phyloP scores from a whole-genome alignment of 352 stramenopile genomes.

The Phytophthora brassicae region DNA sequence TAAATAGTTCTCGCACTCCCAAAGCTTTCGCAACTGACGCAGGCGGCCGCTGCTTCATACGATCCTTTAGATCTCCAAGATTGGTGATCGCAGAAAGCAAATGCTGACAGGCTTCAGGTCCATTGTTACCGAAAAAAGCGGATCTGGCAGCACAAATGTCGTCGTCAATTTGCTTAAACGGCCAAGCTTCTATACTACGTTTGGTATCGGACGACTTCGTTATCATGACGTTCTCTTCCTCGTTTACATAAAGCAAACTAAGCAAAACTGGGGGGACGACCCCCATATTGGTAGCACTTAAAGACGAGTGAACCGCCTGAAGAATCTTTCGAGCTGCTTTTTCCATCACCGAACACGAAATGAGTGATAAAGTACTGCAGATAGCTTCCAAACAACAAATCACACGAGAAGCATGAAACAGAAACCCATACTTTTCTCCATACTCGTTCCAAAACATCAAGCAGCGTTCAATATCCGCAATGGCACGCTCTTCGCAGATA shows the following conservation, averaged over 20 bases:
- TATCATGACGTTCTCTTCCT: background rate
- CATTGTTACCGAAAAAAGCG: conserved; percentile 7
- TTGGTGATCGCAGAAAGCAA: conserved; percentile 24
- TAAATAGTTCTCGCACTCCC: conserved; percentile 54
- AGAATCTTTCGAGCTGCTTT: conserved; percentile 39
- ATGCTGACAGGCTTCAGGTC: conserved; percentile 27
- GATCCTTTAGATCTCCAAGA: conserved; percentile 18
- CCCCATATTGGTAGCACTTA: background rate
- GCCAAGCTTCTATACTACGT: background rate
- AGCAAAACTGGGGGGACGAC: conserved; percentile 29
- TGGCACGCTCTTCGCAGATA: conserved; percentile 38
- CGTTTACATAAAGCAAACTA: conserved; percentile 20
- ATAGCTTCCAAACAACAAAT: conserved; percentile 51
- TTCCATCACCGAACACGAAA: conserved; percentile 53
- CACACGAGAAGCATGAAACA: conserved; percentile 41
- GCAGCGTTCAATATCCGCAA: conserved; percentile 53
- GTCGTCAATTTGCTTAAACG: conserved; percentile 42
- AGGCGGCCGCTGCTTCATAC: conserved; percentile 5
- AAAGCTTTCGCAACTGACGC: conserved; percentile 33
- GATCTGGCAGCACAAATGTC: conserved; percentile 31
- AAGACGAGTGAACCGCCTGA: conserved; percentile 21
- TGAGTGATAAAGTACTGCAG: conserved; percentile 54
- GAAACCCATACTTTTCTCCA: conserved; percentile 5
- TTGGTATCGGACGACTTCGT: background rate
- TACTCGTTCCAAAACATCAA: conserved; percentile 33